Base-by-base conservation (phyloP, 805 yeast species). In the Naumovozyma castellii region DNA sequence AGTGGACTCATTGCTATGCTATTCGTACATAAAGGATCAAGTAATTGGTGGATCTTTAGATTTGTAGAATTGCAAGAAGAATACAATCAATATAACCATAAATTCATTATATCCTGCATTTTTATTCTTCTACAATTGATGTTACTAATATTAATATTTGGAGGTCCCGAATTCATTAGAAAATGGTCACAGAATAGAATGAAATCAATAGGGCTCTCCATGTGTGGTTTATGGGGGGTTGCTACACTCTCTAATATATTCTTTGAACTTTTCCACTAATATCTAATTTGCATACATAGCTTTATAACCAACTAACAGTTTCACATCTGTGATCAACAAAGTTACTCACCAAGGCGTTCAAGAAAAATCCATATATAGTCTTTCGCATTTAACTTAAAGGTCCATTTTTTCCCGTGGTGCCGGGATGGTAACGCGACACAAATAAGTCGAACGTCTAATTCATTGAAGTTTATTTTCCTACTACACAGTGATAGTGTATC, bases 1-100 rank as follows among this genome's bases (percentile, higher is more conserved):
- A 81, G 84, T 48, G 88, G 90, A 0, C 46, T 85, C 19, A 47
- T 78, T 2, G 65, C 66, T 1, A 58, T 61, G 56, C 28, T 50
- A 4, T 48, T 56, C 30, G 41, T 52, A 14, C 50, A 47, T 31
- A 47, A 43, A 6, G 42, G 43, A 18, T 36, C 43, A 1, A 35
- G 28, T 10, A 36, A 37, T 5, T 52, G 55, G 54, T 53, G 59
- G 57, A 39, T 54, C n/a, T 28, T 45, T 30, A 40, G 59, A 27
- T 45, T 43, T 15, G 50, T 54, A 4, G 38, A 45, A 17, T 42
- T 61, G 10, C 41, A 47, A 22, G 48, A 47, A 27, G 8, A 25
- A 2, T 33, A 39, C 4, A 34, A 29, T 15, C 38, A 36, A 15
- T 31, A 40, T 27, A 45, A 54, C 19, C 42, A 42, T 29, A 57